Evolutionary conservation across 805 yeast species (phyloP).

Genomic region (Candida methanosorbosa): DNA sequence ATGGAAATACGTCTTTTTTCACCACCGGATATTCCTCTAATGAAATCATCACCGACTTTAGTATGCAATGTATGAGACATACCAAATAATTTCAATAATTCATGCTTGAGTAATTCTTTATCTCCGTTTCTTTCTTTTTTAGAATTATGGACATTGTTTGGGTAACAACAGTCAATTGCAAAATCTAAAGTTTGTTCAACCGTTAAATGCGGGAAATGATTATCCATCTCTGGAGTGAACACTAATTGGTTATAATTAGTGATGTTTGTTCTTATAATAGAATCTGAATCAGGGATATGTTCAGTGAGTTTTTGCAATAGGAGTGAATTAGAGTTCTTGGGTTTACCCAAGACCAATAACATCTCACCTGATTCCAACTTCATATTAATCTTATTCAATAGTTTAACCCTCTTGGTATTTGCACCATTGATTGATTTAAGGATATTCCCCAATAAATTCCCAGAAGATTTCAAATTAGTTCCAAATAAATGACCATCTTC

Average conservation of each 20-base stretch:
- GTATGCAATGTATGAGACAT: conserved; percentile 47
- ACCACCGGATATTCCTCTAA: conserved; percentile 73
- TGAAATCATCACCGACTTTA: conserved; percentile 35
- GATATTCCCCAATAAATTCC: neutral
- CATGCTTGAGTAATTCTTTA: conserved; percentile 41
- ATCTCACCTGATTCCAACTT: conserved; percentile 44
- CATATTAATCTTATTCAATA: conserved; percentile 27
- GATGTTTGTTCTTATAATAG: neutral
- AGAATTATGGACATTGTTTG: conserved; percentile 59
- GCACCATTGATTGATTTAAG: neutral
- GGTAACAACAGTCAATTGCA: conserved; percentile 30
- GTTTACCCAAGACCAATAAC: conserved; percentile 56
- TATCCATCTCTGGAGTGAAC: conserved; percentile 56
- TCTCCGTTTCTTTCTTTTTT: conserved; percentile 60
- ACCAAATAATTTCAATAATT: conserved; percentile 42
- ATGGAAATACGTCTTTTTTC: conserved; percentile 80
- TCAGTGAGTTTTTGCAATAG: conserved; percentile 48
- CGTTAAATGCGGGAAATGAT: conserved; percentile 60
- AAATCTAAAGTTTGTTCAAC: conserved; percentile 59
- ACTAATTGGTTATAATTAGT: conserved; percentile 26
- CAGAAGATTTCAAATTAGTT: neutral
- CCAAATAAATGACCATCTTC: conserved; percentile 1
- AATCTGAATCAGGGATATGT: neutral
- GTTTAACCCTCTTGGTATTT: conserved; percentile 3
- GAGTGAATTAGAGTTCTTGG: conserved; percentile 69